Conservation (phyloP, 805 yeast genomes). For the Zygotorulaspora chibaensis region DNA sequence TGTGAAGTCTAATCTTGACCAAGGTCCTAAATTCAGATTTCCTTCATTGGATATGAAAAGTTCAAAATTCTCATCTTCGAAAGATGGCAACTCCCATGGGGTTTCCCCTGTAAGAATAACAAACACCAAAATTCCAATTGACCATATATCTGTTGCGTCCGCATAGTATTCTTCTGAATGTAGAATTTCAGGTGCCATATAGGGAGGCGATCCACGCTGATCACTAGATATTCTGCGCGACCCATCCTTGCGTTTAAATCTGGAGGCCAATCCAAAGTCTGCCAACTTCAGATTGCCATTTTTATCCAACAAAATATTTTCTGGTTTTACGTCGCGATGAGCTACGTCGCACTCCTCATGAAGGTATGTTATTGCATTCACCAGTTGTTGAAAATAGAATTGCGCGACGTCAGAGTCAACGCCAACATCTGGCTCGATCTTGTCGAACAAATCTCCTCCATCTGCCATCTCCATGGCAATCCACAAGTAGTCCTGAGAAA, state of each 20-base stretch:
- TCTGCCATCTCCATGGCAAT: constrained; percentile 63
- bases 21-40: constrained; percentile 44
- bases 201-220: constrained; percentile 71
- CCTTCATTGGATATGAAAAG: constrained; percentile 44
- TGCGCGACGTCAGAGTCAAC: constrained; percentile 63
- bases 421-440: constrained; percentile 72
- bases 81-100: constrained; percentile 67
- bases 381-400: constrained; percentile 62
- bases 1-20: constrained; percentile 49
- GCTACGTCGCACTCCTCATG: constrained; percentile 63
- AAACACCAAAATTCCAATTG: constrained; percentile 60
- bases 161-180: constrained; percentile 46
- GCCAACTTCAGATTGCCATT: constrained; percentile 67
- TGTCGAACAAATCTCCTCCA: constrained; percentile 76
- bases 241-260: constrained; percentile 49
- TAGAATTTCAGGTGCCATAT: constrained; percentile 71
- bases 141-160: constrained; percentile 60
- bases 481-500: constrained; percentile 56
- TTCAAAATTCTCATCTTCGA: constrained; percentile 46
- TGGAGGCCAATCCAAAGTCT: constrained; percentile 72
- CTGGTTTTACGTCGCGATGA: constrained; percentile 76
- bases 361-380: constrained; percentile 54
- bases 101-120: constrained; percentile 62
- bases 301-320: constrained; percentile 60
- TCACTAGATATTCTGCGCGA: constrained; percentile 44